A percentile compares a stretch with the other conserved stretches of the same genome.
Conservation (phyloP, 768 basidiomycete genomes). For the Leucocoprinus leucothites region DNA sequence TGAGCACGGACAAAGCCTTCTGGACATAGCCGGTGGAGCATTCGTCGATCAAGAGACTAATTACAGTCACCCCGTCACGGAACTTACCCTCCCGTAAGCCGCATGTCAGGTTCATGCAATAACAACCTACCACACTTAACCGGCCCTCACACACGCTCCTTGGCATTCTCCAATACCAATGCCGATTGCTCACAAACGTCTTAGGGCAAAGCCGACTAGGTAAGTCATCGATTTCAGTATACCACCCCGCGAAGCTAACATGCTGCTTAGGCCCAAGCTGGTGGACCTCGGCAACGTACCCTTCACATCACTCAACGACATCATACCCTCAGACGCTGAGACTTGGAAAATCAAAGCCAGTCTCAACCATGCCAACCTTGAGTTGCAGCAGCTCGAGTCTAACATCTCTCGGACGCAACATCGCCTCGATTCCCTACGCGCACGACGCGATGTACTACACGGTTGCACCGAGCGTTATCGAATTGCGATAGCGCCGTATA, state of each 20-base stretch:
- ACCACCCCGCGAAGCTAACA: not conserved
- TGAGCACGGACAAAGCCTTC: not conserved
- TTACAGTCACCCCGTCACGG: constrained; percentile 7
- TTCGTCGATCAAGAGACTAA: constrained; percentile 1
- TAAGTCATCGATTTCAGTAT: not conserved
- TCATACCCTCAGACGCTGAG: constrained; percentile 7
- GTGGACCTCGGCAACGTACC: constrained; percentile 8
- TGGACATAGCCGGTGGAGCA: not conserved
- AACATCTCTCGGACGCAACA: constrained; percentile 9
- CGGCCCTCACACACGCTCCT: not conserved
- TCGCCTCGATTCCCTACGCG: constrained; percentile 2
- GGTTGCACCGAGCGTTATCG: constrained; percentile 13
- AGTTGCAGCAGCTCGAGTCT: constrained; percentile 9
- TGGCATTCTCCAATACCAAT: not conserved
- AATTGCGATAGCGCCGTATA: constrained; percentile 19
- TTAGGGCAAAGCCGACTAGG: constrained; percentile 1
- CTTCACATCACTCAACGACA: constrained; percentile 1
- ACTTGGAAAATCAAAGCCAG: constrained; percentile 4
- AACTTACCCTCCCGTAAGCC: not conserved
- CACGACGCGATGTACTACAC: constrained; percentile 1
- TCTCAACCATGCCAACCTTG: constrained; percentile 1
- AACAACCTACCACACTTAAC: not conserved
- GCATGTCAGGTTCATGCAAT: constrained; percentile 6
- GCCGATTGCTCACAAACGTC: constrained; percentile 8
- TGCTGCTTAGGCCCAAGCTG: not conserved